These are phyloP conservation scores for Simplicillium sp. DNA, from an alignment of 2,329 filamentous ascomycete genomes.

Conservation along the genomic window DNA sequence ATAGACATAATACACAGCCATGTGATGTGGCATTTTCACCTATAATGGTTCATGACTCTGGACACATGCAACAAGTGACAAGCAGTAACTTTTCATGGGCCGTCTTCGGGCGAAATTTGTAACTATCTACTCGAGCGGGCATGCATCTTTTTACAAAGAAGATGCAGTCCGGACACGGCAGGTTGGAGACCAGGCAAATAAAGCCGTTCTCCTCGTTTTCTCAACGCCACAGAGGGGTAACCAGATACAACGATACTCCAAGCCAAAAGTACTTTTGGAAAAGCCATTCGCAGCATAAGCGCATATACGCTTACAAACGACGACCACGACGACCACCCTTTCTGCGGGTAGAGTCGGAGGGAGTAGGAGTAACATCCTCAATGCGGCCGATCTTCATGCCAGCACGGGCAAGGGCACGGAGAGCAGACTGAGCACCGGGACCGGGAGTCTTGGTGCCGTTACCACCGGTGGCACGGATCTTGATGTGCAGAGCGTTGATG, in stretches of 20 bases:
- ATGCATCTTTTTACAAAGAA: constrained; percentile 6
- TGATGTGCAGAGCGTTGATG: constrained; percentile 96
- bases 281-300: not conserved
- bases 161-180: constrained; percentile 30
- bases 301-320: constrained; percentile 67
- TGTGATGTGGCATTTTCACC: not conserved
- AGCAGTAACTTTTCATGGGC: constrained; percentile 24
- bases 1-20: constrained; percentile 4
- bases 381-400: constrained; percentile 99
- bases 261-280: constrained; percentile 12
- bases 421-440: constrained; percentile 96
- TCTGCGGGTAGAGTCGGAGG: constrained; percentile 97
- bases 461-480: constrained; percentile 99
- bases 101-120: constrained; percentile 33
- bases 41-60: not conserved
- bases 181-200: constrained; percentile 54
- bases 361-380: constrained; percentile 98
- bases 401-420: constrained; percentile 95
- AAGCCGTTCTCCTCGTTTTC: constrained; percentile 66
- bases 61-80: constrained; percentile 9
- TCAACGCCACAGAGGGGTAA: constrained; percentile 52
- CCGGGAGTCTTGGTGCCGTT: constrained; percentile 99
- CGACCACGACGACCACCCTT: constrained; percentile 99
- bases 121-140: constrained; percentile 27
- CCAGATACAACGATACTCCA: constrained; percentile 34